Evolutionary conservation across 768 basidiomycete species (phyloP), one percentile per base, ranked within the genome.

Genomic region (Boletus tomentosulus): DNA sequence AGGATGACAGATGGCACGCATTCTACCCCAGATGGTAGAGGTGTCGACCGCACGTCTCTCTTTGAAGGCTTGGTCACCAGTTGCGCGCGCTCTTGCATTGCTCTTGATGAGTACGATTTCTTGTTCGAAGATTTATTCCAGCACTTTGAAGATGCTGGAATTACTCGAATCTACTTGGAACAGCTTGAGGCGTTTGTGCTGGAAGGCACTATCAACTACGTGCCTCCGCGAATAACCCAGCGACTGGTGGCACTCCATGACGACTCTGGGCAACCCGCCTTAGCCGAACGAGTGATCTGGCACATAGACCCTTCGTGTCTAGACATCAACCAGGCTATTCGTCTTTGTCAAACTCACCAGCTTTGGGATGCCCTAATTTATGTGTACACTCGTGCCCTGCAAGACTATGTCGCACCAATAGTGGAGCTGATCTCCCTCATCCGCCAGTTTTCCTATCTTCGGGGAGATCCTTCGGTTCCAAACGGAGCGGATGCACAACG

Each of bases 291-390:
- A 30, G 76, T 98, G 53, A 96, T 99, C 51, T 98, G 94, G 93
- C 92, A 96, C 66, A 92, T 98, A 59, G 91, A 97, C 61, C 93
- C 96, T 1, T 73, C 81, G 2, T 91, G 86, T 61, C 73, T 99
- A 55, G 97, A 99, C 65, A 85, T 98, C 71, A 90, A 98, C 64
- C 96, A 98, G 71, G 87, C 88, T 5, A 88, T 98, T 59, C 78
- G 70, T 25, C 77, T 99, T 5, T 99, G 97, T 64, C 87, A 92
- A 68, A 78, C 72, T 53, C 81, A 93, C 64, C 79, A 79, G 27
- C 81, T 98, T 5, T 97, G 92, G 73, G 96, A 98, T 62, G 94
- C 96, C 0, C 80, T 98, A 54, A 87, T 96, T 53, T 95, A 97
- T 67, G 86, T 98, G 35, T 96, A 95, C 69, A 96, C 88, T 10